A percentile compares a stretch with the other conserved stretches of the same genome.
Evolutionary conservation across 164 flowering plant species (phyloP).

Genomic region (Tinospora cordifolia): DNA sequence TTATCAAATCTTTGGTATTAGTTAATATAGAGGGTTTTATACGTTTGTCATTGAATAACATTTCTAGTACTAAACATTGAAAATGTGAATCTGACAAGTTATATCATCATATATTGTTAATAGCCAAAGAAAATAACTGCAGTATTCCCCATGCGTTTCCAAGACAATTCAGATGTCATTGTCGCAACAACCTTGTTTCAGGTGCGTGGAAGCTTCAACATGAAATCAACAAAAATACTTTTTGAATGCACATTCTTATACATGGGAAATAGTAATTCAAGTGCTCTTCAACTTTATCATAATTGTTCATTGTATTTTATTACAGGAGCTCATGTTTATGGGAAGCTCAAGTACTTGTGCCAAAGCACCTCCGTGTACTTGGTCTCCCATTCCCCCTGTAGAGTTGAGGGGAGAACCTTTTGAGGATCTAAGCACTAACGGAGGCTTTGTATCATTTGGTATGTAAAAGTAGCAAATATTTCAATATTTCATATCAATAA

Average conservation of each 20-base stretch:
- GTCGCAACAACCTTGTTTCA: slow-evolving; percentile 80
- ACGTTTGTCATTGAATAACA: too few species aligned
- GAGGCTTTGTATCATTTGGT: slow-evolving; percentile 90
- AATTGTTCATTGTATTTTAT: neutral
- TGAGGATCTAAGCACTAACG: slow-evolving; percentile 74
- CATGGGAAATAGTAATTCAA: neutral
- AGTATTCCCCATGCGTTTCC: slow-evolving; percentile 76
- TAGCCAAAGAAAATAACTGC: slow-evolving; percentile 60
- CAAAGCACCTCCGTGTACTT: slow-evolving; percentile 67
- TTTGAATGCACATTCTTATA: neutral
- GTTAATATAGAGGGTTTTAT: too few species aligned
- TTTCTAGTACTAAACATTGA: neutral
- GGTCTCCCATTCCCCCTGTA: slow-evolving; percentile 91
- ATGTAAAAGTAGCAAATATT: neutral
- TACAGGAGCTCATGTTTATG: slow-evolving; percentile 69
- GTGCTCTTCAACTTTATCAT: neutral
- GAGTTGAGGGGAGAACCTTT: slow-evolving; percentile 72
- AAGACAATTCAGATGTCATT: slow-evolving; percentile 62
- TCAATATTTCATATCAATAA: too few species aligned
- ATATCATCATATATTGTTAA: slow-evolving; percentile 4
- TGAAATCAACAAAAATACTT: neutral
- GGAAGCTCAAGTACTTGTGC: slow-evolving; percentile 43
- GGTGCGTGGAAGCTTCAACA: slow-evolving; percentile 30
- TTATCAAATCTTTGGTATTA: too few species aligned
- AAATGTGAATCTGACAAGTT: neutral